Percentiles rank a stretch among this genome's conserved stretches.
Conservation (phyloP, 495 filamentous ascomycete species). For the Penicillium cinerascens region DNA sequence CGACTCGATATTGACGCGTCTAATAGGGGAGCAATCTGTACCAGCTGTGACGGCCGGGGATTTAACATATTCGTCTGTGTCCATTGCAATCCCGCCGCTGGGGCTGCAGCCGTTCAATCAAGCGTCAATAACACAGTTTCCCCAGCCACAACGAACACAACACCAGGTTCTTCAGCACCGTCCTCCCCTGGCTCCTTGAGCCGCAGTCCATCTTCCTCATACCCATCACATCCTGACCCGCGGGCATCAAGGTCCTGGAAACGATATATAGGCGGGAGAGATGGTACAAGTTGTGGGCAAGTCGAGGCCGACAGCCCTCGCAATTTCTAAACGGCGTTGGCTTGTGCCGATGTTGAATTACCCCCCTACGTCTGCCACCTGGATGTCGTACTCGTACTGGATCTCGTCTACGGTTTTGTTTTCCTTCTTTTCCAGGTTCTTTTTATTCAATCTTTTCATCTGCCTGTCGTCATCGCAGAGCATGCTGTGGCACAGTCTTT, state of each 20-base stretch:
- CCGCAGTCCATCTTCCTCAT: constrained; percentile 30
- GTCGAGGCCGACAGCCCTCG: neutral
- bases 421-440: neutral
- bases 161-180: constrained; percentile 25
- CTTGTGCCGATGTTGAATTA: neutral
- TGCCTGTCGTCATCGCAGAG: neutral
- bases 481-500: neutral
- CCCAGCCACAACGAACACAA: constrained; percentile 14
- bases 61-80: constrained; percentile 37
- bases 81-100: constrained; percentile 35
- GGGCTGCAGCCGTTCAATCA: constrained; percentile 9
- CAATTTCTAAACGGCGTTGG: neutral
- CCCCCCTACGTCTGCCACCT: neutral
- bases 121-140: constrained; percentile 1
- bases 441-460: neutral
- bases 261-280: neutral
- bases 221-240: constrained; percentile 21
- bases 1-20: neutral
- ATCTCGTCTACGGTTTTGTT: neutral
- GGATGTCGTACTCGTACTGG: neutral
- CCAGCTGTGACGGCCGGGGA: constrained; percentile 33
- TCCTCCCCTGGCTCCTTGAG: constrained; percentile 32
- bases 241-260: constrained; percentile 12
- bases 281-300: neutral
- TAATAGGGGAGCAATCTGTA: constrained; percentile 31